phyloP scores from a whole-genome alignment of 2,329 filamentous ascomycete species.

The Fusarium multiceps region DNA sequence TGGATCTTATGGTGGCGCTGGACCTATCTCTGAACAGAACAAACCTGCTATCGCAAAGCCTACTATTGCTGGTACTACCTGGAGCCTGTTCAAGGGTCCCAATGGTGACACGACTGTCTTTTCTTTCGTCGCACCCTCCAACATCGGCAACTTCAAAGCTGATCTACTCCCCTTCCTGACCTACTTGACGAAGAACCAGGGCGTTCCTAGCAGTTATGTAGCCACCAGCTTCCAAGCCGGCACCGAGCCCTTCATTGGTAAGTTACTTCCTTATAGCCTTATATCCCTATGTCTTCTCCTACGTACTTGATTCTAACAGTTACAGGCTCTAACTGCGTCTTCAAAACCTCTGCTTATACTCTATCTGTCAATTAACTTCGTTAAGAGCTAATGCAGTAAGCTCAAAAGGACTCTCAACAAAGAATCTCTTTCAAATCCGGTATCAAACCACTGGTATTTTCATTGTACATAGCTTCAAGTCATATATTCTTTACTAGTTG shows the following conservation, averaged over 20 bases:
- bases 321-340: not conserved
- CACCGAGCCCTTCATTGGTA: constrained; percentile 67
- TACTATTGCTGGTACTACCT: constrained; percentile 64
- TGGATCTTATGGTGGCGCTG: constrained; percentile 63
- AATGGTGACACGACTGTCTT: constrained; percentile 70
- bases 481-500: no score
- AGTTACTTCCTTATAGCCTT: not conserved
- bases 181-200: constrained; percentile 63
- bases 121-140: constrained; percentile 59
- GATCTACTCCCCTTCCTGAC: constrained; percentile 68
- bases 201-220: constrained; percentile 43
- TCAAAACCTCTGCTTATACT: not conserved
- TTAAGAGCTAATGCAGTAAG: not conserved
- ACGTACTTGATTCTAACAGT: not conserved
- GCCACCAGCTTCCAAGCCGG: constrained; percentile 51
- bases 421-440: accelerated
- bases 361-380: not conserved
- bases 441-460: no score
- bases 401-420: no score
- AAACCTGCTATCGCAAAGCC: constrained; percentile 51
- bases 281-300: not conserved
- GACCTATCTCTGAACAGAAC: constrained; percentile 58
- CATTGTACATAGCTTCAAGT: no score
- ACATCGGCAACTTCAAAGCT: constrained; percentile 64
- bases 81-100: constrained; percentile 69